Conservation (phyloP, 306 rosid genomes). For the Vigna reflexopilosa region DNA sequence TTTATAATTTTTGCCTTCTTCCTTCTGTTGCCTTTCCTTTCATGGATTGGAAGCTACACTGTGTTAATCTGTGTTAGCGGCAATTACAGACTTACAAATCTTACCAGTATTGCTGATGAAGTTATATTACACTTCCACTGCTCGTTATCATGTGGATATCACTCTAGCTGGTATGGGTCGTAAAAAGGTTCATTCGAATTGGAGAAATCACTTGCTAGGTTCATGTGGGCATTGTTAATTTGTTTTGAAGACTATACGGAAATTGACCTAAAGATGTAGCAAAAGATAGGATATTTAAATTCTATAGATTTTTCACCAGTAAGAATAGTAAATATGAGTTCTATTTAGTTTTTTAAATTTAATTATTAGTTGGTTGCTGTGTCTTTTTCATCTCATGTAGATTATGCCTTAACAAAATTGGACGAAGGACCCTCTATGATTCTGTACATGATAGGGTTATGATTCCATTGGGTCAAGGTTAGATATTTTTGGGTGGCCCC, state of each 20-base stretch:
- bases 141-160: slow-evolving; percentile 8
- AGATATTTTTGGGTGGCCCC: not conserved
- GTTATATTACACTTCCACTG: slow-evolving; percentile 18
- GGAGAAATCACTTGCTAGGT: not conserved
- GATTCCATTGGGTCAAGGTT: slow-evolving; percentile 6
- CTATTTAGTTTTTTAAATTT: not conserved
- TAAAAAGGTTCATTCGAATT: not conserved
- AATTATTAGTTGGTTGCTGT: not conserved
- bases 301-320: not conserved
- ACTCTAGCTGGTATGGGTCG: slow-evolving; percentile 1
- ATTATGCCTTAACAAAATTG: slow-evolving; percentile 9
- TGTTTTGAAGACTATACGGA: not conserved
- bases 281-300: not conserved
- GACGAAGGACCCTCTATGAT: not conserved
- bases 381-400: not conserved
- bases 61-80: slow-evolving; percentile 1
- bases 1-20: slow-evolving; percentile 1
- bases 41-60: slow-evolving; percentile 13
- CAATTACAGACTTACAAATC: slow-evolving; percentile 7
- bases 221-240: not conserved
- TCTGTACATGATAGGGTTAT: not conserved
- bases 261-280: not conserved
- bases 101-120: slow-evolving; percentile 17
- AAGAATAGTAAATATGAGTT: not conserved
- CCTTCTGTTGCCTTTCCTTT: slow-evolving; percentile 9